phyloP scores from a whole-genome alignment of 331 rosid species.

The Stylosanthes scabra region DNA sequence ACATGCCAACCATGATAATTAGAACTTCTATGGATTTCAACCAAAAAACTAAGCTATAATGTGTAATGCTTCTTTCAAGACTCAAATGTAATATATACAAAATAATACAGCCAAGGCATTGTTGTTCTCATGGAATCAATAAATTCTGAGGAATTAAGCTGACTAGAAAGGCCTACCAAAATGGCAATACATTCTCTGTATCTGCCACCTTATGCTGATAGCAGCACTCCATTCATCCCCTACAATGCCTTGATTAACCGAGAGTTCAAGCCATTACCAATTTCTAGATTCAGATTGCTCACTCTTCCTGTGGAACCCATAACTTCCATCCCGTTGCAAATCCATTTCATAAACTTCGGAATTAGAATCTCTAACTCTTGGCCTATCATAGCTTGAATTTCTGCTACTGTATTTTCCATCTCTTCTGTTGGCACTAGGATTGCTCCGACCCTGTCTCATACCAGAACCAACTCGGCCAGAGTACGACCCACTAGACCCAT shows the following conservation, averaged over 20 bases:
- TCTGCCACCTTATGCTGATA: constrained; percentile 6
- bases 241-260: constrained; percentile 17
- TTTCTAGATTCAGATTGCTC: constrained; percentile 40
- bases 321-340: constrained; percentile 76
- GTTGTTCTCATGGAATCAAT: background rate
- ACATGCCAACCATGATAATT: background rate
- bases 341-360: constrained; percentile 77
- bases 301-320: constrained; percentile 47
- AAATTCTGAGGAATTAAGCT: constrained; percentile 1
- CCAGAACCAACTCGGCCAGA: constrained; percentile 47
- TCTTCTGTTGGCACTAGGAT: constrained; percentile 28
- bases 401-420: constrained; percentile 34
- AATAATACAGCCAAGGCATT: constrained; percentile 5
- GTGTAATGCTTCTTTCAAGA: constrained; percentile 27
- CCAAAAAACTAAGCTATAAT: background rate
- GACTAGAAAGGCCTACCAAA: constrained; percentile 1
- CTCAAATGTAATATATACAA: constrained; percentile 37
- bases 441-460: constrained; percentile 49
- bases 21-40: background rate
- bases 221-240: constrained; percentile 19
- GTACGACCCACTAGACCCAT: constrained; percentile 45
- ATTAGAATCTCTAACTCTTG: constrained; percentile 34
- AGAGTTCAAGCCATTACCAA: constrained; percentile 23
- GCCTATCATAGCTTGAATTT: constrained; percentile 41
- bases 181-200: constrained; percentile 8